phyloP scores from a whole-genome alignment of 148 eudicot genomes.

The Amaranthus cruentus region DNA sequence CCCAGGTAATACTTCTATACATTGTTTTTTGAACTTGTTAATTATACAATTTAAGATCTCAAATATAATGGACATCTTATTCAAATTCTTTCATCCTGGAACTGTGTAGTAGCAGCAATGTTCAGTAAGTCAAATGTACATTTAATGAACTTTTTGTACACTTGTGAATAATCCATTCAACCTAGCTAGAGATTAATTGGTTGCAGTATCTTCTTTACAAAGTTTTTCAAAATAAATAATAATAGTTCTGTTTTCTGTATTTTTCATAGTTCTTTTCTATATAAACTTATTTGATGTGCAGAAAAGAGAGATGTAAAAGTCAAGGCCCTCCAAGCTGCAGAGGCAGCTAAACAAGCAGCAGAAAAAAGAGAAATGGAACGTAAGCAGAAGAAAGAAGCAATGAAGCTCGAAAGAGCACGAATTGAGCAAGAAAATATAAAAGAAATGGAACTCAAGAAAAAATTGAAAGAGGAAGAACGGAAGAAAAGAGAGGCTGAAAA shows the following conservation, averaged over 20 bases:
- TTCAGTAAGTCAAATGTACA: neutral
- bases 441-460: constrained; percentile 57
- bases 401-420: constrained; percentile 70
- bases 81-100: neutral
- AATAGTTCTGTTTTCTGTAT: neutral
- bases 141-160: neutral
- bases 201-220: neutral
- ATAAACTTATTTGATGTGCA: constrained; percentile 24
- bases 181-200: too few relatives aligned
- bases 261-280: neutral
- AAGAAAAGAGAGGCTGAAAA: constrained; percentile 68
- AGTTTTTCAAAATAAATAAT: neutral
- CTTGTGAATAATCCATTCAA: neutral
- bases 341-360: constrained; percentile 73
- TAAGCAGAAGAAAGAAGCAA: constrained; percentile 71
- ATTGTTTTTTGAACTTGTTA: neutral
- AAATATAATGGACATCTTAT: neutral
- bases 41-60: neutral
- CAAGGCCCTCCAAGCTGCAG: constrained; percentile 88
- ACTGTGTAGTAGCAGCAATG: neutral
- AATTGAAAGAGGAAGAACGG: constrained; percentile 58
- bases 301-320: constrained; percentile 85
- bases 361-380: constrained; percentile 75
- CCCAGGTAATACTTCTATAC: constrained; percentile 44
- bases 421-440: constrained; percentile 62